Base-by-base conservation (phyloP, 2,329 filamentous ascomycete species). In the Apiospora marii region DNA sequence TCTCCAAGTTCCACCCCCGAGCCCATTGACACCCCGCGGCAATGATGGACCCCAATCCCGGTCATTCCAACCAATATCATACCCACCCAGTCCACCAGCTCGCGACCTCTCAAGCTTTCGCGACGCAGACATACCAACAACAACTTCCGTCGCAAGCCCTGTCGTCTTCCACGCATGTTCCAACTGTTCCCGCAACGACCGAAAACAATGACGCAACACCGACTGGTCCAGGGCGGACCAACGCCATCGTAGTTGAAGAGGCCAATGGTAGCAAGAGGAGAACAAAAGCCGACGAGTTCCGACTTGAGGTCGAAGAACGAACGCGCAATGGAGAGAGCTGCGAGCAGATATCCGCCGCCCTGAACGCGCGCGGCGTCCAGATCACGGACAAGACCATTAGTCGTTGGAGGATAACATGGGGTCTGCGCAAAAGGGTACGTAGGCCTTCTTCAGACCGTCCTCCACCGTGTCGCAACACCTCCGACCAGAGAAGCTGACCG, bases 271-370 rank as follows among this genome's bases (percentile, higher is more conserved):
- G n/a, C 8, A 68, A 61, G 34, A 51, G 70, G 14, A 70, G 67
- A n/a, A 70, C 72, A 0, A 74, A 73, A 22, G 64, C 74, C 49
- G 75, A 75, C 22, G 69, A 72, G 8, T 76, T 76, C 69, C 71
- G 72, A 70, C 48, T 69, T 44, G 72, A 76, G 41, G 74, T 76
- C 7, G 74, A 74, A 44, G 69, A 72, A 0, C 73, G 74, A 12
- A 76, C 74, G 0, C 48, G 73, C 48, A 69, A 73, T 61, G 75
- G 75, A 37, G 74, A 76, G 71, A 76, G 74, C 43, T 76, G 75
- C 70, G 73, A 75, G 44, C 71, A 75, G 61, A 76, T 76, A 30
- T 71, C 74, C 24, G 70, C 72, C 13, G 75, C 74, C 34, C 16
- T 76, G 69, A 73, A 70, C 24, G 69, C 67, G 12, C 69, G 73